Evolutionary conservation across 768 basidiomycete genomes (phyloP), one percentile per base, ranked within the genome.

Genomic region (Symmetrospora coprosmae): DNA sequence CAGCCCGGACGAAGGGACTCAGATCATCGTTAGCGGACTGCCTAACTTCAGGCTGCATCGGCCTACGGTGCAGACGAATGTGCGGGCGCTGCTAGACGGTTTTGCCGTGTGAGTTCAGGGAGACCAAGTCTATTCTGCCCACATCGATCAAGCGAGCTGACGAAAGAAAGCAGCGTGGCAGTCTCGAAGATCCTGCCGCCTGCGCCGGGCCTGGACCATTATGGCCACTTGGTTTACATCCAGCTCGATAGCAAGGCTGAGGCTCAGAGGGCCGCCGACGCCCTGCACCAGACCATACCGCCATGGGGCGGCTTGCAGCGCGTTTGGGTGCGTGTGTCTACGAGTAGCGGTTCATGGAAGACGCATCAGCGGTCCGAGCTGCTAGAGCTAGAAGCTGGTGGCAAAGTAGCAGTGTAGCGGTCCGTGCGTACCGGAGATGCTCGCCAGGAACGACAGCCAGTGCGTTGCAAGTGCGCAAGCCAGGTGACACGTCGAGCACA

Each of bases 251-350:
- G 8, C 38, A 50, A 31, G 28, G 49, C 33, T 17, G 33, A 30
- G 14, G 31, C 5, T 31, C 23, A 19, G 4, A 50, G 38, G 38
- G 49, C 49, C 4, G 28, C 11, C 13, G 11, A 31, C 9, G 49
- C 9, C 4, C 13, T 50, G 11, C 23, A 50, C 30, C 23, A 35
- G 3, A 31, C 28, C 13, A 30, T 35, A 11, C 49, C 49, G 11
- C 49, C 49, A n/a, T 50, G 49, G 49, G 49, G 33, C 28, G 49
- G 49, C n/a, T n/a, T n/a, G n/a, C n/a, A n/a, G n/a, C n/a, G n/a
- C n/a, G n/a, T n/a, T n/a, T n/a, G n/a, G n/a, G n/a, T n/a, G n/a
- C n/a, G n/a, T n/a, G n/a, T n/a, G n/a, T n/a, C n/a, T n/a, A n/a
- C n/a, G n/a, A n/a, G n/a, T n/a, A n/a, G n/a, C n/a, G n/a, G n/a